These are phyloP conservation scores for Exsudoporus frostii DNA, from an alignment of 768 basidiomycete genomes.

Conservation along the genomic window DNA sequence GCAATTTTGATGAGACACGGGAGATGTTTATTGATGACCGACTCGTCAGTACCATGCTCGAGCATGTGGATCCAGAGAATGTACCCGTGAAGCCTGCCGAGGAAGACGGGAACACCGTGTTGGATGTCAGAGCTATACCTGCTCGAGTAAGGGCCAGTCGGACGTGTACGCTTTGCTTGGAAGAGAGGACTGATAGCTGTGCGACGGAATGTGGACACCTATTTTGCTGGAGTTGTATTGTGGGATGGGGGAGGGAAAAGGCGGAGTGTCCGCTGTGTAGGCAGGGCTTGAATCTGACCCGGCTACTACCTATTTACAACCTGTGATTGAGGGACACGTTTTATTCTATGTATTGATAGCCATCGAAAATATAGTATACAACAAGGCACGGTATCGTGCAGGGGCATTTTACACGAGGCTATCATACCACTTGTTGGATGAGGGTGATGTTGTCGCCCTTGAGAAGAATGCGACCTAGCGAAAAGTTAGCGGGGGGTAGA, in stretches of 20 bases:
- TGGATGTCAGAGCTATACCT: conserved; percentile 59
- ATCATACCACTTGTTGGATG: conserved; percentile 66
- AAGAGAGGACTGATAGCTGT: conserved; percentile 78
- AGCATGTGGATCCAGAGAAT: conserved; percentile 47
- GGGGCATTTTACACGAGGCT: conserved; percentile 11
- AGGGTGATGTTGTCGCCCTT: conserved; percentile 99
- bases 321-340: conserved; percentile 42
- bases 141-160: conserved; percentile 51
- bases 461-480: conserved; percentile 84
- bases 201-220: conserved; percentile 88
- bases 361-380: conserved; percentile 22
- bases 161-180: conserved; percentile 80
- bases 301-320: conserved; percentile 80
- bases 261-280: conserved; percentile 87
- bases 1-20: conserved; percentile 27
- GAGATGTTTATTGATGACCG: conserved; percentile 57
- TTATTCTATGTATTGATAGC: conserved; percentile 3
- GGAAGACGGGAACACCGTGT: conserved; percentile 64
- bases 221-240: conserved; percentile 88
- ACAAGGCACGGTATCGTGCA: conserved; percentile 1
- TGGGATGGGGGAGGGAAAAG: conserved; percentile 88
- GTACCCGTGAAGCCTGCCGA: conserved; percentile 58
- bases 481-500: not conserved
- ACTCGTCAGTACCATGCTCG: conserved; percentile 56
- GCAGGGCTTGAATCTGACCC: conserved; percentile 66